Evolutionary conservation across 345 rosid genomes (phyloP).

Genomic region (Laguncularia racemosa): DNA sequence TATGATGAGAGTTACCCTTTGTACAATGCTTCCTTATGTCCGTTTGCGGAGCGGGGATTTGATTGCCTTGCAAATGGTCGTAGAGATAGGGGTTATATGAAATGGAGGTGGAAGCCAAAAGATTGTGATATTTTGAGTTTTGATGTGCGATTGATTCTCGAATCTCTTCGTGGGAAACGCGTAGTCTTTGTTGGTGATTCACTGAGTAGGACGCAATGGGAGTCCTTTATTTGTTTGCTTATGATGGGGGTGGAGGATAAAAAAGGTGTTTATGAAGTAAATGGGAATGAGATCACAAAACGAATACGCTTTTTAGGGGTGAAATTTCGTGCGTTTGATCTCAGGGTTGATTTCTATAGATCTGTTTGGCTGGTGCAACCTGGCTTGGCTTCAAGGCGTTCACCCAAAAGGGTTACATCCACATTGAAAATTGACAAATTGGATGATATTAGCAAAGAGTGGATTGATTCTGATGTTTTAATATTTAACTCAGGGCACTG

Average conservation of each 20-base stretch:
- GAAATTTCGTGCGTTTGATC: conserved; percentile 34
- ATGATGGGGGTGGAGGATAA: conserved; percentile 63
- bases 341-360: conserved; percentile 55
- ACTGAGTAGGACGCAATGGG: conserved; percentile 67
- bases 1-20: conserved; percentile 52
- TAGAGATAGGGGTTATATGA: conserved; percentile 39
- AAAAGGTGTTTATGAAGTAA: conserved; percentile 51
- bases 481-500: conserved; percentile 72
- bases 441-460: conserved; percentile 61
- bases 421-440: conserved; percentile 40
- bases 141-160: conserved; percentile 27
- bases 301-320: conserved; percentile 47
- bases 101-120: conserved; percentile 72
- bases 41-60: conserved; percentile 58
- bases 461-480: conserved; percentile 61
- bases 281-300: conserved; percentile 50
- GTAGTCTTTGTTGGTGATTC: conserved; percentile 71
- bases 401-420: conserved; percentile 62
- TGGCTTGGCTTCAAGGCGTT: conserved; percentile 36
- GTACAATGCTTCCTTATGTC: conserved; percentile 57
- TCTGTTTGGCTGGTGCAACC: conserved; percentile 62
- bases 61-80: conserved; percentile 63
- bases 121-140: conserved; percentile 55
- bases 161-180: conserved; percentile 50
- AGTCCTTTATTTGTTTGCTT: conserved; percentile 66